Evolutionary conservation across 1,284 basidiomycete species (phyloP), one percentile per base, ranked within the genome.

Genomic region (Ceratobasidium papillatum): DNA sequence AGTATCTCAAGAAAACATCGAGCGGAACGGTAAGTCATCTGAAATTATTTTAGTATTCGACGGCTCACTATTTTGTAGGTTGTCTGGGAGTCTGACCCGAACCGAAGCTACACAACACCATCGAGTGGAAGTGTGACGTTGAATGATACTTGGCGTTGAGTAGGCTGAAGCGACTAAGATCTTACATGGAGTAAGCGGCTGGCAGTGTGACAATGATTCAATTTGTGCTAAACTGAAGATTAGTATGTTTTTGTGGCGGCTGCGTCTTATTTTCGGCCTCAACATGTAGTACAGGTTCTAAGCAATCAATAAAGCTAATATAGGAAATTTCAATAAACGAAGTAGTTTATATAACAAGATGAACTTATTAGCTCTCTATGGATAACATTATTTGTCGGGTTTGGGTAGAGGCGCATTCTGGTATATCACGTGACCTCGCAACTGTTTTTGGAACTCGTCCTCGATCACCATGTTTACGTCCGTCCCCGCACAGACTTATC

Each of bases 371-470:
- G n/a, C n/a, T n/a, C n/a, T n/a, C n/a, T n/a, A n/a, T n/a, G n/a
- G n/a, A n/a, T n/a, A n/a, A n/a, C n/a, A n/a, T n/a, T n/a, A n/a
- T n/a, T n/a, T n/a, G n/a, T n/a, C n/a, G n/a, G n/a, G n/a, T n/a
- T n/a, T n/a, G n/a, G n/a, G 79, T 84, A 85, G 77, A 87, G 82
- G 81, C 86, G 87, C 84, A 85, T 85, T 4, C n/a, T n/a, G 47
- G 22, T 17, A 11, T 8, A 11, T 19, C 56, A 59, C 56, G 34
- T 59, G 56, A 59, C 56, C 32, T 4, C 9, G 30, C 1, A n/a
- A 14, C 34, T 17, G 17, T 4, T 59, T 36, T 59, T 59, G 32
- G 30, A 59, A 59, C 36, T 59, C 36, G 19, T 14, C 34, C 32
- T n/a, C 34, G 34, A 38, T 32, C 19, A 59, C 56, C 34, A 56